Evolutionary conservation across 1,139 yeast species (phyloP).

Genomic region (Yueomyces sp.): DNA sequence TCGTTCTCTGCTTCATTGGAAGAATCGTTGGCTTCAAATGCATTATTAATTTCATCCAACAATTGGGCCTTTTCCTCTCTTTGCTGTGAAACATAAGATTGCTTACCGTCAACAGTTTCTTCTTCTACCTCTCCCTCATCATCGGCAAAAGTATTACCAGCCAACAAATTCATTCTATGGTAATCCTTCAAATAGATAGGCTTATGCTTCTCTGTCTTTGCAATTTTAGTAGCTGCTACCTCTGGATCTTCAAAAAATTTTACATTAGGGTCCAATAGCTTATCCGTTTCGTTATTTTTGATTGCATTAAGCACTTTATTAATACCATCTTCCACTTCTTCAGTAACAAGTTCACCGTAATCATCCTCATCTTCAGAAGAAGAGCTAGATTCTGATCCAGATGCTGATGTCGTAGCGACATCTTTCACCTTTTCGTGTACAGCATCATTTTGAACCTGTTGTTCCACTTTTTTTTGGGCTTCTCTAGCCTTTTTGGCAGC

Average conservation of each 20-base stretch:
- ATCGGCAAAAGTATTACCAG: slow-evolving; percentile 43
- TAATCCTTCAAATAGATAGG: slow-evolving; percentile 88
- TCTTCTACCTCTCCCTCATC: slow-evolving; percentile 31
- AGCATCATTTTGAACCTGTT: background rate
- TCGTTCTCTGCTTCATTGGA: slow-evolving; percentile 22
- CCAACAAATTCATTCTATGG: slow-evolving; percentile 68
- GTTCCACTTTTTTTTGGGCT: slow-evolving; percentile 20
- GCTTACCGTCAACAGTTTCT: slow-evolving; percentile 44
- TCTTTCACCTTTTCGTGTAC: slow-evolving; percentile 3
- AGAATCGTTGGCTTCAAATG: slow-evolving; percentile 38
- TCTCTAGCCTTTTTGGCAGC: slow-evolving; percentile 69
- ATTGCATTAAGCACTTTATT: slow-evolving; percentile 59
- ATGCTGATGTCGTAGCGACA: slow-evolving; percentile 6
- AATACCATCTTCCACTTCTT: slow-evolving; percentile 73
- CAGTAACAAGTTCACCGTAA: slow-evolving; percentile 76
- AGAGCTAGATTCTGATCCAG: slow-evolving; percentile 15
- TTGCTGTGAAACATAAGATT: slow-evolving; percentile 60
- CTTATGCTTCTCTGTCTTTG: slow-evolving; percentile 37
- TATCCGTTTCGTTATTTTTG: slow-evolving; percentile 45
- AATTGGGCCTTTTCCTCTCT: slow-evolving; percentile 62
- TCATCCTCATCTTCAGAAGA: slow-evolving; percentile 79
- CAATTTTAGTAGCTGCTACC: slow-evolving; percentile 22
- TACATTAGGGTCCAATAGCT: slow-evolving; percentile 50
- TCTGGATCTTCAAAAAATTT: slow-evolving; percentile 62
- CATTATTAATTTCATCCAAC: slow-evolving; percentile 61